phyloP scores from a whole-genome alignment of 139 green algal genomes.

The Tetradesmus lagerheimii region DNA sequence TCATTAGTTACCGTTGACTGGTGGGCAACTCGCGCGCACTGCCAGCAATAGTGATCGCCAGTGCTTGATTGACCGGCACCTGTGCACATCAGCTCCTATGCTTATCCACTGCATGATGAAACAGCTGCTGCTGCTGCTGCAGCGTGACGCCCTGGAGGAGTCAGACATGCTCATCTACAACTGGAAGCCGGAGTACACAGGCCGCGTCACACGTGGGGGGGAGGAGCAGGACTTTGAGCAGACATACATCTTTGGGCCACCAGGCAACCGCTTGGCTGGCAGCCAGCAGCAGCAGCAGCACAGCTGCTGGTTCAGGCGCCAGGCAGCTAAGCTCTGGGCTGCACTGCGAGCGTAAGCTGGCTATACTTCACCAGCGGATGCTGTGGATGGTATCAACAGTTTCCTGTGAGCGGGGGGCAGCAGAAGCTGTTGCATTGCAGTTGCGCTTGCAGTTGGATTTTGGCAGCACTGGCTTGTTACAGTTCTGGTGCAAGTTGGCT shows the following conservation, averaged over 20 bases:
- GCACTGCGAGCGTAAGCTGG: neutral
- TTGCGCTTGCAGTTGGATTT: too few relatives aligned
- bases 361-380: too few relatives aligned
- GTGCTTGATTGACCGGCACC: too few relatives aligned
- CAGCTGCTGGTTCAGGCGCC: neutral
- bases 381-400: too few relatives aligned
- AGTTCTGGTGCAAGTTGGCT: too few relatives aligned
- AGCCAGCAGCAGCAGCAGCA: constrained; percentile 3
- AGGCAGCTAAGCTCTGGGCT: neutral
- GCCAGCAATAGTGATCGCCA: too few relatives aligned
- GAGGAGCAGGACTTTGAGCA: constrained; percentile 82
- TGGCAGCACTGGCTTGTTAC: too few relatives aligned
- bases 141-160: constrained; percentile 63
- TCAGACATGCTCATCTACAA: constrained; percentile 88
- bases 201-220: constrained; percentile 55
- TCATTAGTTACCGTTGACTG: too few relatives aligned
- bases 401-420: too few relatives aligned
- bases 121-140: constrained; percentile 4
- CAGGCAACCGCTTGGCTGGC: neutral
- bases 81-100: too few relatives aligned
- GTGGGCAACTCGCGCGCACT: too few relatives aligned
- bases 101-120: neutral
- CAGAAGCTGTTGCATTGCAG: too few relatives aligned
- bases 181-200: constrained; percentile 72
- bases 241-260: constrained; percentile 74